A percentile compares a stretch with the other conserved stretches of the same genome.
These are phyloP conservation scores for Fusarium compactum DNA, from an alignment of 2,329 filamentous ascomycete genomes.

Conservation along the genomic window DNA sequence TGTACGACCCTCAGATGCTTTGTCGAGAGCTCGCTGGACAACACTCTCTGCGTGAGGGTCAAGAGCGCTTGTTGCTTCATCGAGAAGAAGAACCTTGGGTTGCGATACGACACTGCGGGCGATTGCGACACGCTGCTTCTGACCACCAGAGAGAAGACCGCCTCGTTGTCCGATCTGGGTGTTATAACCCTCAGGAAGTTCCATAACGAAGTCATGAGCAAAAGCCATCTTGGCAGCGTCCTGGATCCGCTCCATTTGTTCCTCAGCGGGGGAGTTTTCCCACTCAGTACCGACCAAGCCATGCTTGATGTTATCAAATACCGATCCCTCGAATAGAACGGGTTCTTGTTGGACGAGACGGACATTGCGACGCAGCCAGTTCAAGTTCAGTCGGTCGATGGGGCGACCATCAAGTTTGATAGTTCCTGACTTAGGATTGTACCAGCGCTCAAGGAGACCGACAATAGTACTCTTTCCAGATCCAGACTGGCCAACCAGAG, in stretches of 20 bases:
- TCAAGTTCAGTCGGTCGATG: conserved; percentile 53
- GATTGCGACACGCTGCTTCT: conserved; percentile 74
- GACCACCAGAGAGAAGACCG: conserved; percentile 73
- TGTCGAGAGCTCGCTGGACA: conserved; percentile 66
- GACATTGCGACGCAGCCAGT: conserved; percentile 55
- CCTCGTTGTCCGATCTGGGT: conserved; percentile 73
- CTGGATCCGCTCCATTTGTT: conserved; percentile 58
- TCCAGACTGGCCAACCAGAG: conserved; percentile 55
- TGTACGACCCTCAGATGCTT: conserved; percentile 66
- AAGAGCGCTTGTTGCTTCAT: conserved; percentile 73
- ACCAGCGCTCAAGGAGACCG: conserved; percentile 56
- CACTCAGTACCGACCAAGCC: conserved; percentile 60
- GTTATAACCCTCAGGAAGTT: conserved; percentile 61
- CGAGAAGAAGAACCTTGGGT: conserved; percentile 71
- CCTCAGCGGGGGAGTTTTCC: conserved; percentile 54
- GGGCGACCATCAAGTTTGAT: conserved; percentile 54
- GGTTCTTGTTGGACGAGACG: conserved; percentile 58
- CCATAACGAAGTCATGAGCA: conserved; percentile 63
- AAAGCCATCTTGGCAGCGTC: conserved; percentile 63
- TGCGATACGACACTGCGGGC: conserved; percentile 72
- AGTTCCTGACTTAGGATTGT: conserved; percentile 50
- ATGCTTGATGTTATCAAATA: conserved; percentile 67
- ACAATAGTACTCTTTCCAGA: conserved; percentile 57
- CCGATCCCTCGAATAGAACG: conserved; percentile 59
- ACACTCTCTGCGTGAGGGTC: conserved; percentile 58